Percentiles rank a stretch among this genome's conserved stretches.
phyloP scores from a whole-genome alignment of 106 monocot species.

The Apostasia ramifera region DNA sequence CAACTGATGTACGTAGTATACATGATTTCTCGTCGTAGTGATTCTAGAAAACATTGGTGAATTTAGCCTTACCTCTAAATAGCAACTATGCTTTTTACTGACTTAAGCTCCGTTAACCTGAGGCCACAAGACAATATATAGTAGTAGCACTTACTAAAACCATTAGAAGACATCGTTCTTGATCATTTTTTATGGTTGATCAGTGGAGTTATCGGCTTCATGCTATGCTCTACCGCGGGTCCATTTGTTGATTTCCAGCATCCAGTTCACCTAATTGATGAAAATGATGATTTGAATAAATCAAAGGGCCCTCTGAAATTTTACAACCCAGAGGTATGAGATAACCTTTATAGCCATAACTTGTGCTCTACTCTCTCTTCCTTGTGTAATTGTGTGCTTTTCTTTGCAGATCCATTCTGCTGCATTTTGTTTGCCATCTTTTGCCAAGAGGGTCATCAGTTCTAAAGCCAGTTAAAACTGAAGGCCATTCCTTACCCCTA shows the following conservation, averaged over 20 bases:
- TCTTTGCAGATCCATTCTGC: slow-evolving; percentile 77
- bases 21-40: too few relatives aligned
- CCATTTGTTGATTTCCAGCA: slow-evolving; percentile 66
- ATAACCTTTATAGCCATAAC: background rate
- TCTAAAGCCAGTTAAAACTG: slow-evolving; percentile 18
- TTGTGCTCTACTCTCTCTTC: background rate
- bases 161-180: background rate
- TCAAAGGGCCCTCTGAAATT: slow-evolving; percentile 67
- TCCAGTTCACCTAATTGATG: slow-evolving; percentile 62
- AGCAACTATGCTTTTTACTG: background rate
- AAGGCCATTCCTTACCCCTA: too few relatives aligned
- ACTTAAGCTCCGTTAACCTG: background rate
- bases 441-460: slow-evolving; percentile 73
- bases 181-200: background rate
- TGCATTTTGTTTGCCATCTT: slow-evolving; percentile 85
- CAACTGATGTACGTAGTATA: too few relatives aligned
- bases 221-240: slow-evolving; percentile 96
- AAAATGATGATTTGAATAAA: slow-evolving; percentile 29
- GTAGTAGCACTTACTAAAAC: background rate
- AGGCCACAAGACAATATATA: background rate
- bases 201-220: slow-evolving; percentile 97
- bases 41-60: background rate
- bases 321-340: slow-evolving; percentile 71
- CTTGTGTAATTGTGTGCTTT: background rate
- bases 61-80: background rate